Evolutionary conservation across 139 green algal genomes (phyloP), one percentile per base, ranked within the genome.

Genomic region (Coelastrella sp.): DNA sequence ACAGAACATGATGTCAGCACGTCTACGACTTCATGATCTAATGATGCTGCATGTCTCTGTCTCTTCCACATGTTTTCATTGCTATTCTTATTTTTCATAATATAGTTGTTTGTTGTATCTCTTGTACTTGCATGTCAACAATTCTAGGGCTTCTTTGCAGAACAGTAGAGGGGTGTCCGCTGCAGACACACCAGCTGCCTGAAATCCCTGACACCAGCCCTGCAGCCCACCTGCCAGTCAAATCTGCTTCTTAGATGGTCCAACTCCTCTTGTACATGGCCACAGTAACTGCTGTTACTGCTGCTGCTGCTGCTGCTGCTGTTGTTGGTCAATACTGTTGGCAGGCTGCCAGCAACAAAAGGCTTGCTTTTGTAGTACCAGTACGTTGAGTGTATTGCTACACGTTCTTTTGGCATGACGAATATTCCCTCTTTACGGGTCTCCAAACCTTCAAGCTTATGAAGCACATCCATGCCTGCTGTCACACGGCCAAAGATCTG

Each of bases 371-470:
- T 25, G 6, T 65, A 65, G 82, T 94, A 94, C 92, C 92, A 96
- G 83, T 95, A 98, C 7, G 95, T 96, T 8, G 94, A 94, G 0
- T 90, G n/a, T 59, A 99, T 99, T 56, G 87, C 91, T 73, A 98
- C 96, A 7, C 97, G 92, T 74, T 92, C 74, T 79, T 84, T 89
- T 4, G 95, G 94, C 96, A 98, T 97, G 0, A 98, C 97, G 90
- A 99, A 99, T 63, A 98, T 98, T 57, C 97, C 97, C 81, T 98
- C 95, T 4, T 61, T 89, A 9, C 74, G 90, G 0, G 96, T 99
- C 8, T 95, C 93, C 80, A 98, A 81, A 8, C 87, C 60, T 90
- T 98, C 95, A 65, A 99, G 80, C 68, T 94, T 94, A 15, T 92
- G 82, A 56, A 99, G 90, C 10, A 94, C 92, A n/a, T 98, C 95